A percentile compares a stretch with the other conserved stretches of the same genome.
Conservation (phyloP, 352 stramenopile species). For the Phytophthora chlamydospora region DNA sequence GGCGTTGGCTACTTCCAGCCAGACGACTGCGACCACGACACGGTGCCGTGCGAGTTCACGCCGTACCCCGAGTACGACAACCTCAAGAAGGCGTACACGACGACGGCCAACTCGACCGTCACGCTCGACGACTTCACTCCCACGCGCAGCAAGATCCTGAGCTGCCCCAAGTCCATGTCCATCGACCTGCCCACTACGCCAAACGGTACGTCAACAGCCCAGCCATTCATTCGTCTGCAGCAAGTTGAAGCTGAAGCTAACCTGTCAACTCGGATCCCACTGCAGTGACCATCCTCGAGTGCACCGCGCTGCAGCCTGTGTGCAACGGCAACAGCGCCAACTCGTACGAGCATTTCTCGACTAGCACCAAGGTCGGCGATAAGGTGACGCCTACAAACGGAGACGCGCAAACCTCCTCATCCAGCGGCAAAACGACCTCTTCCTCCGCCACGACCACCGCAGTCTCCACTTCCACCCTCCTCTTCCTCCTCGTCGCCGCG, state of each 20-base stretch:
- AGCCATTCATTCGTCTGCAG: conserved; percentile 5
- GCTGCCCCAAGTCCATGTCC: conserved; percentile 50
- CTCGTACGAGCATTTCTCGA: conserved; percentile 43
- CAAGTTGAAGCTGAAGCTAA: conserved; percentile 15
- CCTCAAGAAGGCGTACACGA: conserved; percentile 79
- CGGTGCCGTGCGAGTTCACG: conserved; percentile 56
- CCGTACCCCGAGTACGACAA: conserved; percentile 78
- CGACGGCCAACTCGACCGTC: conserved; percentile 61
- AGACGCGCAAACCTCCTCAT: conserved; percentile 10
- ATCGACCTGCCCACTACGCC: conserved; percentile 37
- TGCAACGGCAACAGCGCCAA: conserved; percentile 71
- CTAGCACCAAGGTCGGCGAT: too few relatives aligned
- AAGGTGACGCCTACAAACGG: too few relatives aligned
- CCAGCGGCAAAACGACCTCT: conserved; percentile 18
- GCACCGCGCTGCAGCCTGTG: conserved; percentile 51
- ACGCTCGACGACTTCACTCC: conserved; percentile 46
- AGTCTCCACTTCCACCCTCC: neutral
- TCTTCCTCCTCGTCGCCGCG: too few relatives aligned
- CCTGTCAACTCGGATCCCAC: neutral
- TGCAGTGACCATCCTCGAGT: conserved; percentile 54
- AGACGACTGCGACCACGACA: conserved; percentile 70
- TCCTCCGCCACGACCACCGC: neutral
- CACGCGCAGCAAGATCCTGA: conserved; percentile 39
- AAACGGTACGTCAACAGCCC: conserved; percentile 31
- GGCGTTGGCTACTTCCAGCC: conserved; percentile 77